phyloP scores from a whole-genome alignment of 371 early-diverging fungal species.

The Mucor lusitanicus region DNA sequence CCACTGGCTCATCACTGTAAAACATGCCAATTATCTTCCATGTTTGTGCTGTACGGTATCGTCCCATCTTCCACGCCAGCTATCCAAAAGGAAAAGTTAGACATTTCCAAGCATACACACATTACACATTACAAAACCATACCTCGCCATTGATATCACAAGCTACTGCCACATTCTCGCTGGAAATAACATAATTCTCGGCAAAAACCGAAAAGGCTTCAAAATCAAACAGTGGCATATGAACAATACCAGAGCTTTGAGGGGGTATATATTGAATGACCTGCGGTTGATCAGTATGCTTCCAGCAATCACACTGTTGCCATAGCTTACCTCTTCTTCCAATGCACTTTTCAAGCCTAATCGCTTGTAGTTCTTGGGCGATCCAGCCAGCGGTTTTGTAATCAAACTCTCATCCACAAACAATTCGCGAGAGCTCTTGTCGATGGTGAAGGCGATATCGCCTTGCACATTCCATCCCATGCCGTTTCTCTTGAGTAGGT shows the following conservation, averaged over 20 bases:
- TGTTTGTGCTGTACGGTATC: conserved; percentile 74
- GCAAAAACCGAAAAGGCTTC: conserved; percentile 9
- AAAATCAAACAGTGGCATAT: conserved; percentile 69
- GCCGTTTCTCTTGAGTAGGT: conserved; percentile 53
- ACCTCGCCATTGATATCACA: conserved; percentile 76
- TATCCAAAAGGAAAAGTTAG: conserved; percentile 15
- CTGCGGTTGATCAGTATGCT: conserved; percentile 1
- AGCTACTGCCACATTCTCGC: conserved; percentile 49
- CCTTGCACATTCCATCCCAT: conserved; percentile 75
- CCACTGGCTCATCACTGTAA: conserved; percentile 45
- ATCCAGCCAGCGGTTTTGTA: conserved; percentile 19
- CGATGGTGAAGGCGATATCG: conserved; percentile 68
- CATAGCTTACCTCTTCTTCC: conserved; percentile 33
- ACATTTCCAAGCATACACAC: not conserved
- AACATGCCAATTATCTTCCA: conserved; percentile 79
- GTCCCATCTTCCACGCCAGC: conserved; percentile 66
- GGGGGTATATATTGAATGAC: conserved; percentile 44
- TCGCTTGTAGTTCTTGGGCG: conserved; percentile 31
- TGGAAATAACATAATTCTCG: conserved; percentile 19
- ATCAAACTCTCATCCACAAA: conserved; percentile 49
- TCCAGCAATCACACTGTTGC: too few species aligned
- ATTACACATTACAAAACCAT: not conserved
- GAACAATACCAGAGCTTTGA: conserved; percentile 66
- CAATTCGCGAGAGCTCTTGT: conserved; percentile 32
- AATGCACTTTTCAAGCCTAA: conserved; percentile 11